These are phyloP conservation scores for Naematelia encephala DNA, from an alignment of 768 basidiomycete species.

Conservation along the genomic window DNA sequence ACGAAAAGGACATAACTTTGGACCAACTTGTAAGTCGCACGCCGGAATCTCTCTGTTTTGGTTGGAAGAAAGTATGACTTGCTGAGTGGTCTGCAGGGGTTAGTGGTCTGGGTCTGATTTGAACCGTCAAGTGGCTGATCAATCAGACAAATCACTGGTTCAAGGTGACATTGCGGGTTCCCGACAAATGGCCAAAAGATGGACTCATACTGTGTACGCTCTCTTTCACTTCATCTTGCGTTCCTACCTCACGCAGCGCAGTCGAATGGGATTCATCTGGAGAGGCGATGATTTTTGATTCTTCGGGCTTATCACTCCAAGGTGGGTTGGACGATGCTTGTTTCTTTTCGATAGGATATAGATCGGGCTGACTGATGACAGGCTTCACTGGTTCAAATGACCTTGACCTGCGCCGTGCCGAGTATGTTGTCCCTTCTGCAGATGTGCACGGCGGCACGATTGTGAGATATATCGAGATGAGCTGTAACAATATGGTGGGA, in stretches of 20 bases:
- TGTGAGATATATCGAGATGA: constrained; percentile 38
- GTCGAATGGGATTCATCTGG: constrained; percentile 93
- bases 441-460: constrained; percentile 60
- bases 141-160: constrained; percentile 88
- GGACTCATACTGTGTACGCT: constrained; percentile 68
- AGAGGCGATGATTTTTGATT: constrained; percentile 84
- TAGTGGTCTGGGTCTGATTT: background rate
- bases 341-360: no score
- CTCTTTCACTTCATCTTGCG: background rate
- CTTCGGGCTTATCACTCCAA: constrained; percentile 73
- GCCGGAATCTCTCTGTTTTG: no score
- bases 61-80: no score
- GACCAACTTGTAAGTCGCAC: constrained; percentile 76
- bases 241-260: background rate
- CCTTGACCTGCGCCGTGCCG: constrained; percentile 75
- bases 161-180: constrained; percentile 76
- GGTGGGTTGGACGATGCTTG: constrained; percentile 51
- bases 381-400: constrained; percentile 85
- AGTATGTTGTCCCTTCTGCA: constrained; percentile 76
- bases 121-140: background rate
- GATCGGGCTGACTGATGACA: constrained; percentile 42
- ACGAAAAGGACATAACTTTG: constrained; percentile 83
- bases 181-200: constrained; percentile 67
- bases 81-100: constrained; percentile 1
- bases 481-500: constrained; percentile 85